phyloP scores from a whole-genome alignment of 2,329 filamentous ascomycete species.

The Dryadomyces quercivorus region DNA sequence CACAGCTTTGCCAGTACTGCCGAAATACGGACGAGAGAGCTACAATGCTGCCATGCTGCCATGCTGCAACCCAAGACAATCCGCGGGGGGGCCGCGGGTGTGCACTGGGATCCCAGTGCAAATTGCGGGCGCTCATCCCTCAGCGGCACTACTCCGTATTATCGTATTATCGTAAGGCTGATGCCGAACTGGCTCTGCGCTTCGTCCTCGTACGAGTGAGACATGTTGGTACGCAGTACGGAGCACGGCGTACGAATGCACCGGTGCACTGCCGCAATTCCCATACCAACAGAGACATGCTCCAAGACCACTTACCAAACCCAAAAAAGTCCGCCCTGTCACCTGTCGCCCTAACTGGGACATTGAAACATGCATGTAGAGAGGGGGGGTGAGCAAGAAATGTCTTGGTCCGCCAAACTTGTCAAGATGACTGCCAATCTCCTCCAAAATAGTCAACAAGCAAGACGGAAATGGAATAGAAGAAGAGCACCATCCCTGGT shows the following conservation, averaged over 20 bases:
- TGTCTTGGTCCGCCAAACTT: background rate
- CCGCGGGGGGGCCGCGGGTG: background rate
- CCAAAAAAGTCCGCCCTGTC: background rate
- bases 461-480: background rate
- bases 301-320: background rate
- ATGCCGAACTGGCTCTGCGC: background rate
- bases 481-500: background rate
- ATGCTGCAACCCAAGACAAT: background rate
- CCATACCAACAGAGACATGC: background rate
- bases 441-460: background rate
- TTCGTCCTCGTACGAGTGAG: no score
- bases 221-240: background rate
- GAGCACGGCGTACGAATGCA: no score
- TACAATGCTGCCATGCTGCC: background rate
- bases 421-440: constrained; percentile 1
- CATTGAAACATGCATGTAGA: background rate
- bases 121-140: background rate
- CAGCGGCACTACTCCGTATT: background rate
- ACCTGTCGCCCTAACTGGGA: background rate
- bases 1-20: constrained; percentile 1
- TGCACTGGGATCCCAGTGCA: background rate
- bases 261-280: no score
- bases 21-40: constrained; percentile 7
- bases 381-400: background rate
- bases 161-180: background rate